Conservation (phyloP, 345 rosid genomes). For the Microthlaspi erraticum region DNA sequence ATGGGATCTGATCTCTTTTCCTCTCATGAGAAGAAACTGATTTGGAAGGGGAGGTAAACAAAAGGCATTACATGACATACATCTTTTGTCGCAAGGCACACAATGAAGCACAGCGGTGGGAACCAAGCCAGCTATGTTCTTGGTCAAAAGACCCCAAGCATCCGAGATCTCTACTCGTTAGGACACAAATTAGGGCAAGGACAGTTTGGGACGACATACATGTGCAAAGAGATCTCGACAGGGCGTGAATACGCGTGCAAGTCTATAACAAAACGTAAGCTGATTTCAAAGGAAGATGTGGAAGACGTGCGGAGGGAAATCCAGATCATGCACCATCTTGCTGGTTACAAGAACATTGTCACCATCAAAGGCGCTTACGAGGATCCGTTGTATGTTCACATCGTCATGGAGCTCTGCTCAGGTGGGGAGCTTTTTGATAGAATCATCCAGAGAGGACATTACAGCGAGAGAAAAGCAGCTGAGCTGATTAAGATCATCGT, state of each 20-base stretch:
- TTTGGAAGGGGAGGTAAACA: constrained; percentile 43
- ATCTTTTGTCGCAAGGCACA: constrained; percentile 49
- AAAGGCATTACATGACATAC: constrained; percentile 20
- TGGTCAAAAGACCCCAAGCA: constrained; percentile 87
- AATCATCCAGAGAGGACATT: constrained; percentile 96
- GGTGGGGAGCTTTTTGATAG: constrained; percentile 98
- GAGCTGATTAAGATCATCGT: constrained; percentile 92
- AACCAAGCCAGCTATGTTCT: constrained; percentile 75
- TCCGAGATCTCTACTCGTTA: constrained; percentile 78
- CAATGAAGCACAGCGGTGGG: constrained; percentile 76
- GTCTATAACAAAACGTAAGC: constrained; percentile 92
- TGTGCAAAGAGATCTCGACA: constrained; percentile 72
- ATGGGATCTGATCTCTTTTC: constrained; percentile 46
- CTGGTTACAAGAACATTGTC: constrained; percentile 92
- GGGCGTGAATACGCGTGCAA: constrained; percentile 90
- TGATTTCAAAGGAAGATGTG: constrained; percentile 91
- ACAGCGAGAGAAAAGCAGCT: constrained; percentile 95
- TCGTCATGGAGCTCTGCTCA: constrained; percentile 96
- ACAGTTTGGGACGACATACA: constrained; percentile 92
- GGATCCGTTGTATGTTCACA: constrained; percentile 82
- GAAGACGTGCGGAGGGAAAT: constrained; percentile 97
- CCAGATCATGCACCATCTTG: constrained; percentile 99
- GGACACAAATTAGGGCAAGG: constrained; percentile 96
- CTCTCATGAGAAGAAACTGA: constrained; percentile 47
- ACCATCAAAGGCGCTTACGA: constrained; percentile 96